Evolutionary conservation across 495 filamentous ascomycete genomes (phyloP).

Genomic region (Trichoderma virens): DNA sequence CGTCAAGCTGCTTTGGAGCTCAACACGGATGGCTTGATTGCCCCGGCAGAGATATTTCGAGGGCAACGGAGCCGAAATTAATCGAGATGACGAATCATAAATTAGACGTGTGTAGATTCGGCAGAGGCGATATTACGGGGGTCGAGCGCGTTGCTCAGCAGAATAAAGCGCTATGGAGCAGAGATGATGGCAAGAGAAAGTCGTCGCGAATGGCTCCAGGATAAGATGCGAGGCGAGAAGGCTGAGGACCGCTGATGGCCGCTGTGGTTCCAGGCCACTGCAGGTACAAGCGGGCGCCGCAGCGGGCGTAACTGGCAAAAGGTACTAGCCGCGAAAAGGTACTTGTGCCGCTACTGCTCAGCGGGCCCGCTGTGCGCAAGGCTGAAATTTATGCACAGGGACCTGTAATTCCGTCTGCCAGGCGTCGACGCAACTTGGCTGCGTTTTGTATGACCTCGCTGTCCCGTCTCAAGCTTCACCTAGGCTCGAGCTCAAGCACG

Average conservation of each 20-base stretch:
- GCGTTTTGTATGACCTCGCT: not conserved
- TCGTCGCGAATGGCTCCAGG: not conserved
- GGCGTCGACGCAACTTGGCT: not conserved
- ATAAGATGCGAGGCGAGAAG: conserved; percentile 17
- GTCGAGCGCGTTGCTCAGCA: not conserved
- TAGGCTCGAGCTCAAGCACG: not conserved
- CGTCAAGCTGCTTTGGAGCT: not conserved
- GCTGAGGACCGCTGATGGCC: conserved; percentile 16
- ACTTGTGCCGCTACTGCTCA: not conserved
- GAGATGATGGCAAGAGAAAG: not conserved
- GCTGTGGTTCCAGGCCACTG: not conserved
- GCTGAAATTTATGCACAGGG: conserved; percentile 6
- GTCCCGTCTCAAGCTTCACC: not conserved
- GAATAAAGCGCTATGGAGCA: not conserved
- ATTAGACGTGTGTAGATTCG: not conserved
- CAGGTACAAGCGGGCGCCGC: not conserved
- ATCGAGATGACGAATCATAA: not conserved
- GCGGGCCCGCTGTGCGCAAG: not conserved
- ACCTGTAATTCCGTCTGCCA: not conserved
- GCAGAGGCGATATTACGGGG: not conserved
- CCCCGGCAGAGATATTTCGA: not conserved
- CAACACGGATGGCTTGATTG: not conserved
- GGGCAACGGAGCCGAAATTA: not conserved
- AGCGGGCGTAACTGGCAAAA: not conserved
- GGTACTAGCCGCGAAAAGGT: not conserved